Percentiles rank a stretch among this genome's conserved stretches.
Evolutionary conservation across 2,329 filamentous ascomycete genomes (phyloP).

Genomic region (Aspergillus calidoustus): DNA sequence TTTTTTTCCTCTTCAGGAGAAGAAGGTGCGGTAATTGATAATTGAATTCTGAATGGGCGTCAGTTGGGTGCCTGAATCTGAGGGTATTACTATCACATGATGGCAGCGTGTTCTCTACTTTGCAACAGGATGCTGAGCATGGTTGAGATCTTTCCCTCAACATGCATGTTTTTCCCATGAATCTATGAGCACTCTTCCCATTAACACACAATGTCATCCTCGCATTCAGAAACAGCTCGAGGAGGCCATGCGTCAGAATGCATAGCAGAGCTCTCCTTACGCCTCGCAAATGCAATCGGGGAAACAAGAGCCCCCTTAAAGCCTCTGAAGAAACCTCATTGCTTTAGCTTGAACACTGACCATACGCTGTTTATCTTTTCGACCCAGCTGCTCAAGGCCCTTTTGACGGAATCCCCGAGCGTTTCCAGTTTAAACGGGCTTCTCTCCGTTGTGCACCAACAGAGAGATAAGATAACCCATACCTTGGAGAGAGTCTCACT

Average conservation of each 20-base stretch:
- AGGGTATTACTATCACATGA: constrained; percentile 12
- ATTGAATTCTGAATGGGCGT: no score
- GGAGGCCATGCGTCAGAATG: neutral
- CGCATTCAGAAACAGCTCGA: neutral
- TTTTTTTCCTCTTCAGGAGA: no score
- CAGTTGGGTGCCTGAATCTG: neutral
- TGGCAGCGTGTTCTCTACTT: neutral
- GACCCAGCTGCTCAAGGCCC: constrained; percentile 7
- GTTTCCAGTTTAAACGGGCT: neutral
- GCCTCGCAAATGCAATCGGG: constrained; percentile 4
- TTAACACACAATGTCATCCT: constrained; percentile 7
- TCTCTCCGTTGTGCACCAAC: constrained; percentile 7
- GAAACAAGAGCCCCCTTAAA: neutral
- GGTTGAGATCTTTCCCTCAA: neutral
- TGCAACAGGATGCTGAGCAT: neutral
- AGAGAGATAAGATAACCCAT: neutral
- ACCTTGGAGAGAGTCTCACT: constrained; percentile 18
- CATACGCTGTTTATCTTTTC: constrained; percentile 12
- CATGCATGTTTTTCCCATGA: neutral
- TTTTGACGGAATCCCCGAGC: constrained; percentile 4
- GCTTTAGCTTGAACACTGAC: constrained; percentile 7
- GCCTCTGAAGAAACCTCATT: neutral
- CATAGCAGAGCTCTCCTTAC: constrained; percentile 14
- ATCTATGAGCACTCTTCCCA: neutral
- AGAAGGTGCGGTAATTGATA: no score